Evolutionary conservation across 805 yeast genomes (phyloP).

Genomic region (Teunomyces cretensis): DNA sequence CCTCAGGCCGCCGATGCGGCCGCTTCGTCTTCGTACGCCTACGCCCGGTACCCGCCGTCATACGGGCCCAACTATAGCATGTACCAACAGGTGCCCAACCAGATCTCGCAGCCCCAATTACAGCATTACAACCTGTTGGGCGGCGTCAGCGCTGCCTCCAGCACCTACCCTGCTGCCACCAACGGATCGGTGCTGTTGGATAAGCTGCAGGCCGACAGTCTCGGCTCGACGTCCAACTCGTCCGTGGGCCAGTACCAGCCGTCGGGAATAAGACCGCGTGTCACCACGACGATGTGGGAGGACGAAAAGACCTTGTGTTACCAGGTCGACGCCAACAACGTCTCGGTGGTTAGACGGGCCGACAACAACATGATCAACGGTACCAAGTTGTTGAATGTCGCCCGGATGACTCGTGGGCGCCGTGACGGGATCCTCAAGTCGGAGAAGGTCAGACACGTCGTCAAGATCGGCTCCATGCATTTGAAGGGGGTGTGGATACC

Average conservation of each 20-base stretch:
- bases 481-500: slow-evolving; percentile 91
- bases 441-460: slow-evolving; percentile 75
- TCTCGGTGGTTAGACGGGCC: slow-evolving; percentile 78
- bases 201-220: slow-evolving; percentile 4
- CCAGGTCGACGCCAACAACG: slow-evolving; percentile 81
- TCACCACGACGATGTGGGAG: slow-evolving; percentile 89
- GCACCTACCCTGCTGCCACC: slow-evolving; percentile 10
- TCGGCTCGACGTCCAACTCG: slow-evolving; percentile 17
- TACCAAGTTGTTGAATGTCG: slow-evolving; percentile 77
- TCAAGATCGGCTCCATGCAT: slow-evolving; percentile 85
- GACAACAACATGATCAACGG: slow-evolving; percentile 87
- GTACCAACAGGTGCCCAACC: slow-evolving; percentile 25
- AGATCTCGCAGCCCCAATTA: slow-evolving; percentile 26
- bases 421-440: slow-evolving; percentile 81
- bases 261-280: slow-evolving; percentile 55
- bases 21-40: slow-evolving; percentile 7
- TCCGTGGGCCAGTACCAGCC: slow-evolving; percentile 47
- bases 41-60: slow-evolving; percentile 31
- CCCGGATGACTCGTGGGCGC: slow-evolving; percentile 85
- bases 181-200: background rate
- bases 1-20: slow-evolving; percentile 12
- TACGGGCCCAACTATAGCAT: slow-evolving; percentile 19
- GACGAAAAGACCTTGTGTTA: slow-evolving; percentile 83
- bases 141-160: slow-evolving; percentile 13
- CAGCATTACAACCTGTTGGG: slow-evolving; percentile 21